Evolutionary conservation across 768 basidiomycete species (phyloP).

Genomic region (Cystobasidiopsis lactophilus): DNA sequence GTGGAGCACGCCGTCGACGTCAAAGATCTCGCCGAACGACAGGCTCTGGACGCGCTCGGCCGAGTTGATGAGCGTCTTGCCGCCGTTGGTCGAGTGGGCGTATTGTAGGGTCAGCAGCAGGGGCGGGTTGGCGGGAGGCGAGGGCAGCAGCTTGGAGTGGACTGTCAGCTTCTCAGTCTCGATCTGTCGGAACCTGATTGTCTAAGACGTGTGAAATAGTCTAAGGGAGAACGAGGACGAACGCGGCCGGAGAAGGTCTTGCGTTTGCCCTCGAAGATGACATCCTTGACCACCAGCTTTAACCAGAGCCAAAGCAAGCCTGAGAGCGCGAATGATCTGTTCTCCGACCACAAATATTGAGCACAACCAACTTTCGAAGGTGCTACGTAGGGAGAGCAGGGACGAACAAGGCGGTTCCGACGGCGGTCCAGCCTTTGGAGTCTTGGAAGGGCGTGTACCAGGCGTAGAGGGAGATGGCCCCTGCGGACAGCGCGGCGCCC

Average conservation of each 20-base stretch:
- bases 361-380: too few species aligned
- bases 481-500: slow-evolving; percentile 59
- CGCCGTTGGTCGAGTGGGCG: slow-evolving; percentile 56
- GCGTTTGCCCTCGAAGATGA: slow-evolving; percentile 69
- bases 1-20: slow-evolving; percentile 55
- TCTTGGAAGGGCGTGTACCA: slow-evolving; percentile 59
- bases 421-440: slow-evolving; percentile 56
- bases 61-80: slow-evolving; percentile 61
- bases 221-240: slow-evolving; percentile 20
- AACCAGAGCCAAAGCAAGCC: slow-evolving; percentile 52
- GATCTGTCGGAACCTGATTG: slow-evolving; percentile 34
- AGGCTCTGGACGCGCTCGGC: slow-evolving; percentile 35
- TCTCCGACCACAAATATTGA: not conserved
- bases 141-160: slow-evolving; percentile 42
- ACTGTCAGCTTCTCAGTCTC: slow-evolving; percentile 73
- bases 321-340: slow-evolving; percentile 58
- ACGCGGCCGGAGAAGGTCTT: slow-evolving; percentile 75
- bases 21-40: slow-evolving; percentile 52
- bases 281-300: slow-evolving; percentile 64
- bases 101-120: slow-evolving; percentile 49
- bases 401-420: slow-evolving; percentile 54
- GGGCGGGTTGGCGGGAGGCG: slow-evolving; percentile 33
- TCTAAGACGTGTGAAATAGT: slow-evolving; percentile 4
- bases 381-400: not conserved
- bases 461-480: slow-evolving; percentile 60